Evolutionary conservation across 495 filamentous ascomycete species (phyloP).

Genomic region (Penicillium flavigenum): DNA sequence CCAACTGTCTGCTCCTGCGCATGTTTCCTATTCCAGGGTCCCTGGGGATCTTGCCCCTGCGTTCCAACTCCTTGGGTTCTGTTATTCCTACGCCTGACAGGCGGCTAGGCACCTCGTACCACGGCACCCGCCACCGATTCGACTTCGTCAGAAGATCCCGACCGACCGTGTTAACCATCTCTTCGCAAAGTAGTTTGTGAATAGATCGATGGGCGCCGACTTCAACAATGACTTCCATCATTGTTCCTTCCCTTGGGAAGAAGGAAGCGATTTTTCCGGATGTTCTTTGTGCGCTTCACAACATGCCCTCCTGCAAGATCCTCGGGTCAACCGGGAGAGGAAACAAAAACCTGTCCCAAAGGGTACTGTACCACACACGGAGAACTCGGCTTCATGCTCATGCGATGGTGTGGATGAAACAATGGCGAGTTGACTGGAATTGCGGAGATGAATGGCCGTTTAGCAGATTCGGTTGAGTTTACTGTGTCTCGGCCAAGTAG

Average conservation of each 20-base stretch:
- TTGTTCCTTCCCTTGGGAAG: constrained; percentile 42
- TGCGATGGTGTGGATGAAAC: neutral
- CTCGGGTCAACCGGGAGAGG: constrained; percentile 53
- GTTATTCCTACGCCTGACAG: constrained; percentile 29
- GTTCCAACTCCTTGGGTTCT: constrained; percentile 34
- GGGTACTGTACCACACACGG: constrained; percentile 76
- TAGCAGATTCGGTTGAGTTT: constrained; percentile 38
- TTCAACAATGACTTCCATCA: constrained; percentile 29
- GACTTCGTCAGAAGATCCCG: constrained; percentile 49
- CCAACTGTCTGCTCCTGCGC: constrained; percentile 40
- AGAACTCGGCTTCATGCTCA: constrained; percentile 33
- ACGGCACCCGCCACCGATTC: constrained; percentile 54
- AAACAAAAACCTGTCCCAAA: constrained; percentile 87
- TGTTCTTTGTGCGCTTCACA: constrained; percentile 73
- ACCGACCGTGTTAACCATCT: constrained; percentile 77
- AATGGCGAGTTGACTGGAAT: constrained; percentile 19
- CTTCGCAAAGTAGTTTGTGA: constrained; percentile 52
- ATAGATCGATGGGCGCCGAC: constrained; percentile 69
- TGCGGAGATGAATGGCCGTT: constrained; percentile 33
- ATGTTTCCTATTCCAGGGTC: constrained; percentile 41
- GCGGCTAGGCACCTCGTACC: constrained; percentile 45
- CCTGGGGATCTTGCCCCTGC: constrained; percentile 46
- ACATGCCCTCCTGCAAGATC: constrained; percentile 54
- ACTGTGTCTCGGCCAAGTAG: constrained; percentile 40
- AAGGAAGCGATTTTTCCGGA: constrained; percentile 73